These are phyloP conservation scores for Monotropa hypopitys DNA, from an alignment of 179 eudicot genomes.

Conservation along the genomic window DNA sequence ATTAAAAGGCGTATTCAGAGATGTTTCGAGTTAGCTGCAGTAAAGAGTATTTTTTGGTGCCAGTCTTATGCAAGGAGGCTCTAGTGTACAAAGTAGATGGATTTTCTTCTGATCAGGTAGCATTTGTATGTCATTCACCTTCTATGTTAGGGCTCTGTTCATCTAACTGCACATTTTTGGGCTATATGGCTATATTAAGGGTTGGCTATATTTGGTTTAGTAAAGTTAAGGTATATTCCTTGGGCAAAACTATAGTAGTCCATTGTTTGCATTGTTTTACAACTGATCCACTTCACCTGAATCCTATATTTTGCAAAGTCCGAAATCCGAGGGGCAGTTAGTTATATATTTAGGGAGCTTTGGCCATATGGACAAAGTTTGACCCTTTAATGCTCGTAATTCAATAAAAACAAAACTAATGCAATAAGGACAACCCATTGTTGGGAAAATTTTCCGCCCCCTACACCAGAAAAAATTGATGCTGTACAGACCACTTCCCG, in stretches of 20 bases:
- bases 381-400: too few relatives aligned
- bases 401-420: too few relatives aligned
- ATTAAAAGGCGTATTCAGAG: conserved; percentile 66
- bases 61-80: conserved; percentile 11
- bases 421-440: too few relatives aligned
- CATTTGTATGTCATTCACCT: neutral
- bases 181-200: neutral
- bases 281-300: neutral
- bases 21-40: conserved; percentile 38
- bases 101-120: conserved; percentile 19
- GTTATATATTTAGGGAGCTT: neutral
- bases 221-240: neutral
- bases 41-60: conserved; percentile 13
- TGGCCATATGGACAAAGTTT: too few relatives aligned
- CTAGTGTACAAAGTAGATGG: conserved; percentile 15
- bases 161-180: neutral
- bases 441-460: too few relatives aligned
- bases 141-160: neutral
- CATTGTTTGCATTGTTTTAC: neutral
- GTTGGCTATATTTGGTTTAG: neutral
- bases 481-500: too few relatives aligned
- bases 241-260: neutral
- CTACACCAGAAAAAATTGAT: too few relatives aligned
- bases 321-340: neutral
- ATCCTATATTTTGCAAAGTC: neutral